Evolutionary conservation across 1,284 basidiomycete genomes (phyloP), one percentile per base, ranked within the genome.

Genomic region (Fistulina hepatica): DNA sequence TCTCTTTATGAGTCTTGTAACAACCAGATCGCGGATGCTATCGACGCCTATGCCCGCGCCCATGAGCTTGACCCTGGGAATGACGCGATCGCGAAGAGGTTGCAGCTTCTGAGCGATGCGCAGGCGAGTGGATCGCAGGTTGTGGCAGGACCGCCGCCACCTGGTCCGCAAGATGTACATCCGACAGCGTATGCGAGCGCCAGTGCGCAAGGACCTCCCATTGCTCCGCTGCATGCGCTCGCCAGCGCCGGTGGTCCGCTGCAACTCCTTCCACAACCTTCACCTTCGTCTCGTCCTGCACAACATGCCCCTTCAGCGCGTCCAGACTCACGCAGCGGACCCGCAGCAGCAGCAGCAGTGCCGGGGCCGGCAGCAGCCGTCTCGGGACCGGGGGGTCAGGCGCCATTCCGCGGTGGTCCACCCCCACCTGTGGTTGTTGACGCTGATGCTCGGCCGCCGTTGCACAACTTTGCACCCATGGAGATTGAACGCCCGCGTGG

Each of bases 1-100:
- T 89, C 82, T 46, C 69, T 98, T 1, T 99, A 98, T 58, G 94
- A 99, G 61, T 88, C 84, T 46, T 98, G 94, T 71, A 98, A 98
- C 66, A 97, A 98, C 58, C 95, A 98, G 61, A 92, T 97, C 55
- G 83, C 85, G 32, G 95, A 98, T 55, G 94, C 95, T 21, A 97
- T 98, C 54, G 94, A 99, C 51, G 94, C 95, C 1, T 98, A 99
- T 53, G 85, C 86, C 6, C 76, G 91, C 15, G 92, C 92, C 0
- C 77, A 79, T 39, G 91, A 95, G 59, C 76, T 95, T 21, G 92
- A 95, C 56, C 86, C 86, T 0, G 60, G 58, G 33, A 95, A 94
- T 53, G 61, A 63, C 23, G 72, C 79, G 17, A 91, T 95, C 54
- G 76, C 80, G 21, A 76, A 82, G 46, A 75, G 90, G 0, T 63